Evolutionary conservation across 1,139 yeast species (phyloP).

Genomic region (Sugiyamaella castrensis): DNA sequence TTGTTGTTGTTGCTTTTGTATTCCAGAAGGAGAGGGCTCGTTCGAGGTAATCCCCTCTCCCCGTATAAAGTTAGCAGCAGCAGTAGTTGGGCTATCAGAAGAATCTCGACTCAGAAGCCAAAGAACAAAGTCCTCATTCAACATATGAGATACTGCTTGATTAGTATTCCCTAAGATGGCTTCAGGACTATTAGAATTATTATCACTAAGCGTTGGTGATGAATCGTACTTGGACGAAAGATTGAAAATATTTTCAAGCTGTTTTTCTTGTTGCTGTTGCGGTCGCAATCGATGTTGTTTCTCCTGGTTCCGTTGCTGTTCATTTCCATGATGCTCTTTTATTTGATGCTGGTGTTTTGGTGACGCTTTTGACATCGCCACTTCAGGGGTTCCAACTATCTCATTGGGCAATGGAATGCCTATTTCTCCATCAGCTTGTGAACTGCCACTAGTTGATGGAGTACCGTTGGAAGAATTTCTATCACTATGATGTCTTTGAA

Average conservation of each 20-base stretch:
- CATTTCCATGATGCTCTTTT: slow-evolving; percentile 1
- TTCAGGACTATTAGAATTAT: slow-evolving; percentile 22
- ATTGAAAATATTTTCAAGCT: not conserved
- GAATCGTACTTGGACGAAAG: slow-evolving; percentile 10
- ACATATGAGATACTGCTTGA: slow-evolving; percentile 26
- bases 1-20: not conserved
- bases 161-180: slow-evolving; percentile 29
- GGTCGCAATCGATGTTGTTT: not conserved
- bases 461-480: no score
- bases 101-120: slow-evolving; percentile 24
- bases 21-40: not conserved
- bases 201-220: slow-evolving; percentile 22
- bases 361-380: slow-evolving; percentile 4
- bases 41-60: no score
- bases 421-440: not conserved
- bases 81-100: not conserved
- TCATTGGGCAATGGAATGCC: not conserved
- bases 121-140: slow-evolving; percentile 29
- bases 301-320: not conserved
- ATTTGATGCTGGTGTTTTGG: not conserved
- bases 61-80: not conserved
- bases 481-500: slow-evolving; percentile 24
- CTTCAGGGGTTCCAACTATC: not conserved
- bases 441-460: not conserved
- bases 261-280: not conserved